Percentiles rank a stretch among this genome's conserved stretches.
Evolutionary conservation across 1,139 yeast species (phyloP).

Genomic region (Suhomyces coccinellae): DNA sequence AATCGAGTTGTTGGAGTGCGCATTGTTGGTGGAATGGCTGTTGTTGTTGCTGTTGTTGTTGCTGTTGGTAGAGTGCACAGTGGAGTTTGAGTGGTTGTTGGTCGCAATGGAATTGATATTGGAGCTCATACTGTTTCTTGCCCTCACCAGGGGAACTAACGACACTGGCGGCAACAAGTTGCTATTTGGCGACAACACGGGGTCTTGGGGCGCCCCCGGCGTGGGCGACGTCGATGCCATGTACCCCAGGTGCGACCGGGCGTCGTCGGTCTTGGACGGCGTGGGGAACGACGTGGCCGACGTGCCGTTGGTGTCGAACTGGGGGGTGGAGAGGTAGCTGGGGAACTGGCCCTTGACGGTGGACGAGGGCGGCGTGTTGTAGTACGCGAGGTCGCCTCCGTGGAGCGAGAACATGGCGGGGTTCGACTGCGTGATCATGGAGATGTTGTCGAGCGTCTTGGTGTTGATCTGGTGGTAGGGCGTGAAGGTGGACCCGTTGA

Average conservation of each 20-base stretch:
- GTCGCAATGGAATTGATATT: too few relatives aligned
- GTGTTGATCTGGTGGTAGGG: slow-evolving; percentile 31
- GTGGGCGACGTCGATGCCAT: slow-evolving; percentile 7
- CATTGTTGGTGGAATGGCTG: too few relatives aligned
- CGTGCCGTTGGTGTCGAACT: slow-evolving; percentile 8
- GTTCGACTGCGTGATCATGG: slow-evolving; percentile 26
- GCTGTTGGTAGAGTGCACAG: too few relatives aligned
- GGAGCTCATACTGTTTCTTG: too few relatives aligned
- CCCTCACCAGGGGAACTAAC: too few relatives aligned
- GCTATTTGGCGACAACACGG: slow-evolving; percentile 6
- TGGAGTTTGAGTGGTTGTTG: too few relatives aligned
- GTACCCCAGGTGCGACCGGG: not conserved
- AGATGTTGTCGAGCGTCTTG: slow-evolving; percentile 39
- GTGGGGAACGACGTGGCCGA: slow-evolving; percentile 8
- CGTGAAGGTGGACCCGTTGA: slow-evolving; percentile 18
- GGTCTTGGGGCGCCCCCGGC: slow-evolving; percentile 2
- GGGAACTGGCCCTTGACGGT: slow-evolving; percentile 18
- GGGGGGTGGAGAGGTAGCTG: slow-evolving; percentile 16
- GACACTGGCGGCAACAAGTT: slow-evolving; percentile 36
- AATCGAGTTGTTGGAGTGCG: too few relatives aligned
- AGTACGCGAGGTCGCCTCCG: slow-evolving; percentile 9
- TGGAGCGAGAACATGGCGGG: slow-evolving; percentile 7
- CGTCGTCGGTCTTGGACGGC: slow-evolving; percentile 9
- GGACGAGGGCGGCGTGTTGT: slow-evolving; percentile 24
- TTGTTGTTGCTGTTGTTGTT: too few relatives aligned